Evolutionary conservation across 2,329 filamentous ascomycete species (phyloP).

Genomic region (Escovopsis weberi): DNA sequence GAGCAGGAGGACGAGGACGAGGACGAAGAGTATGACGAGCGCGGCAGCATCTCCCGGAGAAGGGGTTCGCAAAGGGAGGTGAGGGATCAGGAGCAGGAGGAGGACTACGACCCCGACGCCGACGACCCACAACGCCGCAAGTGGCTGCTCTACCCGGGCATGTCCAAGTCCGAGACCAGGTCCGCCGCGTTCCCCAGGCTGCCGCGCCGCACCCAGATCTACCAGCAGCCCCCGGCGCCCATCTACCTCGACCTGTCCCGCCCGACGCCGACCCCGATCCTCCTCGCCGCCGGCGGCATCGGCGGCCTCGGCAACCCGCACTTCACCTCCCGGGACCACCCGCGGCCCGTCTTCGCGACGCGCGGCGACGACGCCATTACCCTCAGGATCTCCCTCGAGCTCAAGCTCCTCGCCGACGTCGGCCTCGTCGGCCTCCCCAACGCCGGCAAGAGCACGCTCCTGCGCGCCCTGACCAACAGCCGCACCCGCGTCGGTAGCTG

Average conservation of each 20-base stretch:
- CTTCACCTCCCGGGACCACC: constrained; percentile 63
- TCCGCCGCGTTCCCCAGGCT: constrained; percentile 34
- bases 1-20: neutral
- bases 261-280: constrained; percentile 68
- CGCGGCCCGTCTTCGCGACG: constrained; percentile 75
- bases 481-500: constrained; percentile 82
- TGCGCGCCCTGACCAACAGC: constrained; percentile 77
- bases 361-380: constrained; percentile 68
- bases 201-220: constrained; percentile 35
- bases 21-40: neutral
- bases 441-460: constrained; percentile 85
- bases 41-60: too few species aligned
- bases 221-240: constrained; percentile 57
- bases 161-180: constrained; percentile 53
- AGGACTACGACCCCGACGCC: constrained; percentile 26
- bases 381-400: constrained; percentile 70
- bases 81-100: neutral
- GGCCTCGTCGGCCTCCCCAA: constrained; percentile 91
- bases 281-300: constrained; percentile 75
- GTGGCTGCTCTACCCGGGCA: constrained; percentile 76
- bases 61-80: too few species aligned
- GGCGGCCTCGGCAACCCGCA: constrained; percentile 90
- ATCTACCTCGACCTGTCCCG: constrained; percentile 59
- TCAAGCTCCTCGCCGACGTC: constrained; percentile 90
- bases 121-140: constrained; percentile 46